Percentiles rank a stretch among this genome's conserved stretches.
Evolutionary conservation across 257 asterid genomes (phyloP).

Genomic region (Cynanchum wilfordii): DNA sequence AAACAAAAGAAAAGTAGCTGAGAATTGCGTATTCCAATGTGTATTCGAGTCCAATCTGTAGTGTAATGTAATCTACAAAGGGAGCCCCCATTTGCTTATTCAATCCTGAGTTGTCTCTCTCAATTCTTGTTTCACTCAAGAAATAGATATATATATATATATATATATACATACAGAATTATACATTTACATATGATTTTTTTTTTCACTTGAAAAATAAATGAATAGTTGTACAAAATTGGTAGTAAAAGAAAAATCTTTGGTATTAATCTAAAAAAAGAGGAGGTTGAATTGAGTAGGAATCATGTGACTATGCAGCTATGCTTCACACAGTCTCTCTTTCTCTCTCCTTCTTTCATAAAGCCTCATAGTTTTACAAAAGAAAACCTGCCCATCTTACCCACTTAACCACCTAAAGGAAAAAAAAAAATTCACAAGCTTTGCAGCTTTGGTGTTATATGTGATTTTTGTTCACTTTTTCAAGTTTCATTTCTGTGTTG

Average conservation of each 20-base stretch:
- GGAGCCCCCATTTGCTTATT: slow-evolving; percentile 9
- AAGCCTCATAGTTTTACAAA: background rate
- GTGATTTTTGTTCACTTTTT: slow-evolving; percentile 13
- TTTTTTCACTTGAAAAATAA: background rate
- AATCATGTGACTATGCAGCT: slow-evolving; percentile 56
- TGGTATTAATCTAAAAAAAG: slow-evolving; percentile 18
- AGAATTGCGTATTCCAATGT: background rate
- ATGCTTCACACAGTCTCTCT: slow-evolving; percentile 13
- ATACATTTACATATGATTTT: too few relatives aligned
- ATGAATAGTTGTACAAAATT: slow-evolving; percentile 6
- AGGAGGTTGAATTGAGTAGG: slow-evolving; percentile 24
- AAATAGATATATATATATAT: background rate
- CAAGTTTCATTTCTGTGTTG: slow-evolving; percentile 6
- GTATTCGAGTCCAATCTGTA: background rate
- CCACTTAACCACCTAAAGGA: slow-evolving; percentile 28
- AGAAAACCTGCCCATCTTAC: slow-evolving; percentile 30
- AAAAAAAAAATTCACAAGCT: slow-evolving; percentile 1
- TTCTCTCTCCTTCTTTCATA: slow-evolving; percentile 14
- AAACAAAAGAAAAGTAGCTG: background rate
- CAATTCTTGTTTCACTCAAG: background rate
- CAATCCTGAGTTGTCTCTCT: slow-evolving; percentile 11
- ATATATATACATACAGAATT: too few relatives aligned
- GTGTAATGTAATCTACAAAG: background rate
- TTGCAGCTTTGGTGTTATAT: slow-evolving; percentile 16
- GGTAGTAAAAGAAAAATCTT: slow-evolving; percentile 2